Conservation (phyloP, 129 eudicot genomes). For the Apium graveolens region DNA sequence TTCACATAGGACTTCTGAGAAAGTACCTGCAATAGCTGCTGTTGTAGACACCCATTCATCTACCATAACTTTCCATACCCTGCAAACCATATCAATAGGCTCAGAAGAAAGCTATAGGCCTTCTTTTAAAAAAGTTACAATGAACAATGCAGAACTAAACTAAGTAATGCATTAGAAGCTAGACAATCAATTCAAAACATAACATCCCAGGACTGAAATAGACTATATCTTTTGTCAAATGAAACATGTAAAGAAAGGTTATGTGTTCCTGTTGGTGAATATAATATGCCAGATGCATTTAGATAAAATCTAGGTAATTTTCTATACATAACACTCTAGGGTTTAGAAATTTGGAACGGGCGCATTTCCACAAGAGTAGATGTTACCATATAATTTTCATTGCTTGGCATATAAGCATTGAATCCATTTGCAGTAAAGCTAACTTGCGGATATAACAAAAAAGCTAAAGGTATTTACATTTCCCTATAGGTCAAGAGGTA, state of each 20-base stretch:
- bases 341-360: not conserved
- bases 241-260: not conserved
- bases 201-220: not conserved
- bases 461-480: not conserved
- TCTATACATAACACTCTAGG: not conserved
- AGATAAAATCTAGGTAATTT: not conserved
- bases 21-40: slow-evolving; percentile 37
- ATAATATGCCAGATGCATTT: not conserved
- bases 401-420: not conserved
- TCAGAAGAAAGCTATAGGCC: not conserved
- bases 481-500: not conserved
- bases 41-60: slow-evolving; percentile 64
- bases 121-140: not conserved
- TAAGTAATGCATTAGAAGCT: not conserved
- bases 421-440: not conserved
- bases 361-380: not conserved
- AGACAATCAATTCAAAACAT: not conserved
- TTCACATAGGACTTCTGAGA: not conserved
- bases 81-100: slow-evolving; percentile 23
- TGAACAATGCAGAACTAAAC: not conserved
- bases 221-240: not conserved
- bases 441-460: not conserved
- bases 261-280: not conserved
- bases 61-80: slow-evolving; percentile 71
- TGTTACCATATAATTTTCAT: not conserved